Conservation (phyloP, 1,284 basidiomycete genomes). For the Ustilago sp. region DNA sequence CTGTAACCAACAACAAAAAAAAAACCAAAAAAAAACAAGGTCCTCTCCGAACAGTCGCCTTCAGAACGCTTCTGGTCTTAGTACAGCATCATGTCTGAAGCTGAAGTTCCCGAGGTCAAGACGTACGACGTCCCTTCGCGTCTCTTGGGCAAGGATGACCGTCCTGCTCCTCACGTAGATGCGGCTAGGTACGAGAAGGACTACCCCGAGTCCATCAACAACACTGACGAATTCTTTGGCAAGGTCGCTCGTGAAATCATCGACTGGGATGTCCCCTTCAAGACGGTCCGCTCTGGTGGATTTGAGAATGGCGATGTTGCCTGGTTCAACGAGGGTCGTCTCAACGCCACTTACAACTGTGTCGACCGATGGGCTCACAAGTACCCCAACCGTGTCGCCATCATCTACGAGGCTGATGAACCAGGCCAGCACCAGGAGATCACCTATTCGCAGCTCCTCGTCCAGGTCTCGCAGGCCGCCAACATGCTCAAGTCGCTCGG, state of each 20-base stretch:
- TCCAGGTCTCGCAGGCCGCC: conserved; percentile 84
- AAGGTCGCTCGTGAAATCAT: conserved; percentile 80
- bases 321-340: conserved; percentile 79
- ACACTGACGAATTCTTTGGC: conserved; percentile 61
- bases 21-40: conserved; percentile 5
- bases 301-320: conserved; percentile 89
- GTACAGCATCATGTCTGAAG: conserved; percentile 32
- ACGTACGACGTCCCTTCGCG: conserved; percentile 58
- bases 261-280: conserved; percentile 91
- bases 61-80: conserved; percentile 1
- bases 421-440: conserved; percentile 83
- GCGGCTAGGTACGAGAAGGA: conserved; percentile 53
- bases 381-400: conserved; percentile 91
- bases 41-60: neutral
- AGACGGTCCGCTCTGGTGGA: conserved; percentile 84
- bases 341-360: conserved; percentile 90
- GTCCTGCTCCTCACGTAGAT: conserved; percentile 59
- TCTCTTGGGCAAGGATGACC: conserved; percentile 53
- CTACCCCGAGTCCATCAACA: conserved; percentile 56
- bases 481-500: conserved; percentile 92
- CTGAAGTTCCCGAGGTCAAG: conserved; percentile 49
- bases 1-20: conserved; percentile 1
- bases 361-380: conserved; percentile 95
- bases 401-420: conserved; percentile 99
- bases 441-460: conserved; percentile 82